Evolutionary conservation across 2,329 filamentous ascomycete species (phyloP).

Genomic region (Aspergillus sp.): DNA sequence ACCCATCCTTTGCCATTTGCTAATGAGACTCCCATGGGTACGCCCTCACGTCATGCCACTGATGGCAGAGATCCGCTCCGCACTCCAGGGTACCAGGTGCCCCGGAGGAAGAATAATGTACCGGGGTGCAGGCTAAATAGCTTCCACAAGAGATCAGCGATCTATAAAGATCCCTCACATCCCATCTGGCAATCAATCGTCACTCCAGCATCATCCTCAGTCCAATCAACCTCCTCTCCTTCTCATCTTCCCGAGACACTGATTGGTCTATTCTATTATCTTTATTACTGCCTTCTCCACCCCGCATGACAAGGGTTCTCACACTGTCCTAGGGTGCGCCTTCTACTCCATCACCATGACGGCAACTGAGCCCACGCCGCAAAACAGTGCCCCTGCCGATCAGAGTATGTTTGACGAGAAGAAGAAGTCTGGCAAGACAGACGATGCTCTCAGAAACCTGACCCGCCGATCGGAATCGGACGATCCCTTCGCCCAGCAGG

Average conservation of each 20-base stretch:
- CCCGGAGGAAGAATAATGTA: background rate
- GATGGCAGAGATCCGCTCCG: background rate
- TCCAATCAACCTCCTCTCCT: background rate
- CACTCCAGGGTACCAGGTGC: background rate
- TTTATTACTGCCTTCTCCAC: background rate
- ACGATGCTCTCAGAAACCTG: background rate
- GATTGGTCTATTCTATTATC: background rate
- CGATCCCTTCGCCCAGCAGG: background rate
- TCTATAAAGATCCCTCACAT: background rate
- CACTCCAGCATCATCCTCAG: background rate
- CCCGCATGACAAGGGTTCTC: background rate
- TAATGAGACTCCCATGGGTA: background rate
- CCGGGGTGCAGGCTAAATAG: background rate
- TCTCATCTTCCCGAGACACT: background rate
- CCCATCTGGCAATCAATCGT: background rate
- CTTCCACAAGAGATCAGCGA: background rate
- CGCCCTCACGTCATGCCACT: background rate
- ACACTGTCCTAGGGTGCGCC: background rate
- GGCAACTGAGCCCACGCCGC: background rate
- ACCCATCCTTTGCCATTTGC: background rate
- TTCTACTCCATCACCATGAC: background rate
- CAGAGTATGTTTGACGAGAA: background rate
- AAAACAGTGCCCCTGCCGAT: background rate
- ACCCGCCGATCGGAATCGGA: background rate
- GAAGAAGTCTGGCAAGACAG: background rate